Percentiles rank a stretch among this genome's conserved stretches.
Conservation (phyloP, 176 grass and related monocot species). For the Musa troglodytarum region DNA sequence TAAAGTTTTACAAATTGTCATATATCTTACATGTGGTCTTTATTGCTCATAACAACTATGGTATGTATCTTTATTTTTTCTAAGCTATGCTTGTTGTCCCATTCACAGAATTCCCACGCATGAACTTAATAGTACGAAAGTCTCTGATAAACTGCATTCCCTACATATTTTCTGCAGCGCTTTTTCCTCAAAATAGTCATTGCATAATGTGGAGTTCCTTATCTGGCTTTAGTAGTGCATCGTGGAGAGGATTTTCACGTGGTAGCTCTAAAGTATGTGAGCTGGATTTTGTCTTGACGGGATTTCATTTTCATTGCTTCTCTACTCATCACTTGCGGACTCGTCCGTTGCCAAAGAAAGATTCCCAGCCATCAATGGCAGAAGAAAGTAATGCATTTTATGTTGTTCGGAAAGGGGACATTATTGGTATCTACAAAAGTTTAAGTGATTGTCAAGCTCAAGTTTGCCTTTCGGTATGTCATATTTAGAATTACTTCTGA, state of each 20-base stretch:
- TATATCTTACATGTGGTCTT: no score
- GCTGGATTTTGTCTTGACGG: neutral
- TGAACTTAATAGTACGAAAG: no score
- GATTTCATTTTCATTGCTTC: neutral
- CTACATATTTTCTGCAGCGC: conserved; percentile 2
- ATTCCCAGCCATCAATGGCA: neutral
- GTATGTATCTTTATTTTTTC: no score
- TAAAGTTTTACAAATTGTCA: no score
- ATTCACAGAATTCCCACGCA: no score
- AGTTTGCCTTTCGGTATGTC: conserved; percentile 59
- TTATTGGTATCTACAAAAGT: conserved; percentile 53
- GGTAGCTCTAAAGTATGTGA: neutral
- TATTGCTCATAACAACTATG: no score
- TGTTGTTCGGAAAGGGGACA: conserved; percentile 64
- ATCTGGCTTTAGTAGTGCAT: neutral
- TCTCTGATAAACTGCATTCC: neutral
- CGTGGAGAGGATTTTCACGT: neutral
- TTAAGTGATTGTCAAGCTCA: conserved; percentile 75
- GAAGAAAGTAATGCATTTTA: conserved; percentile 45
- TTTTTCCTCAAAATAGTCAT: neutral
- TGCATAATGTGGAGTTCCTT: neutral
- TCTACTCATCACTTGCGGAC: neutral
- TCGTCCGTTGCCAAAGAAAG: neutral
- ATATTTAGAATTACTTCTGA: neutral
- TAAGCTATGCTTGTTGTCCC: no score